Percentiles rank a stretch among this genome's conserved stretches.
These are phyloP conservation scores for Colletotrichum sp. DNA, from an alignment of 2,329 filamentous ascomycete genomes.

Conservation along the genomic window DNA sequence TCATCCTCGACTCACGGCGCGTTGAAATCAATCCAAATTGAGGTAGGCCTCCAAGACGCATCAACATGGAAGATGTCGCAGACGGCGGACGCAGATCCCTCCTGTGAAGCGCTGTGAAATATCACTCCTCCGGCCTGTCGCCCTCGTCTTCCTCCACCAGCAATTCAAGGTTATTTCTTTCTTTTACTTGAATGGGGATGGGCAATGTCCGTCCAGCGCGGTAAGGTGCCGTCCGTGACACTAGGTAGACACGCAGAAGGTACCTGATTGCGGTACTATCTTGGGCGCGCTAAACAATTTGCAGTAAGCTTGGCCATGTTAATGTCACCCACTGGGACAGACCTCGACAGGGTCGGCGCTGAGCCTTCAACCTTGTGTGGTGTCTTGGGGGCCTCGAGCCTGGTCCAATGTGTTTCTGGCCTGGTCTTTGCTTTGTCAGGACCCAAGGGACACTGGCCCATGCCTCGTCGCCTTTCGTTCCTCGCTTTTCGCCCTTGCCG, in stretches of 20 bases:
- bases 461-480: not conserved
- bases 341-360: not conserved
- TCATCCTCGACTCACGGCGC: not conserved
- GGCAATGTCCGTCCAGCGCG: not conserved
- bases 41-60: not conserved
- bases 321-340: not conserved
- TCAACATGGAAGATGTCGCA: not conserved
- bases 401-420: slow-evolving; percentile 2
- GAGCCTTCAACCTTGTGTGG: not conserved
- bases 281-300: not conserved
- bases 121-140: not conserved
- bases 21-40: not conserved
- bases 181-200: not conserved
- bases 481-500: not conserved
- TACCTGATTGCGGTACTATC: not conserved
- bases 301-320: not conserved
- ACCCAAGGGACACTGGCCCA: not conserved
- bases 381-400: not conserved
- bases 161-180: not conserved
- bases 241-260: not conserved
- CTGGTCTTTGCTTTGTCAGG: not conserved
- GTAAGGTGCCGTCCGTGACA: not conserved
- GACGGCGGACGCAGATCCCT: not conserved
- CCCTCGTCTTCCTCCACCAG: not conserved
- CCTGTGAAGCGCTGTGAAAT: not conserved